Evolutionary conservation across 2,329 filamentous ascomycete genomes (phyloP), one percentile per base, ranked within the genome.

Genomic region (Aspergillus neoniger): DNA sequence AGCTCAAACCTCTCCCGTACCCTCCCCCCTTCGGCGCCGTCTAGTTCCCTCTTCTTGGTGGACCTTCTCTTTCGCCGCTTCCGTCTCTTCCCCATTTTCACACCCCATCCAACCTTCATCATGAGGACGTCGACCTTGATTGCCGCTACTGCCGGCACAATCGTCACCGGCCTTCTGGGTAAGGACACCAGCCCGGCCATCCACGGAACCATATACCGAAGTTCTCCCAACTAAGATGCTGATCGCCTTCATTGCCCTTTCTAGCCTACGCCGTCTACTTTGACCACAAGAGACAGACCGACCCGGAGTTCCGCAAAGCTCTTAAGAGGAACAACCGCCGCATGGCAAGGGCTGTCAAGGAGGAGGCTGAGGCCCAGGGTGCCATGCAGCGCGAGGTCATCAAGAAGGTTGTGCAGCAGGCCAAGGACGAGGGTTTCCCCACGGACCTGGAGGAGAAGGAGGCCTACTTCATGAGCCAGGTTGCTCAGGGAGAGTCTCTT

Each of bases 381-480:
- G 79, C 77, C 50, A 71, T 72, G 63, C 76, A 81, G 63, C 87
- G 75, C 74, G 85, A 91, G 76, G 81, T 84, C 70, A 91, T 99
- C 80, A 89, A 89, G 79, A 78, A 79, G 59, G 87, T 86, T 55
- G 90, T 98, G 52, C 87, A 92, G 70, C 85, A 90, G 70, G 92
- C 93, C 69, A 91, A 92, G 81, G 90, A 91, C 60, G 92, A 96
- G 78, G 95, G 94, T 59, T 97, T 96, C 85, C 95, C 95, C 52
- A 83, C 85, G 47, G 91, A 92, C 71, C 87, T 94, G 38, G 94
- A 98, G 77, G 92, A 96, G 82, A 92, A 91, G 76, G 95, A 99
- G 83, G 86, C 88, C 63, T 99, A 91, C 83, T 99, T 99, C 81
- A 96, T 98, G 87, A 88, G 92, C 76, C 92, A 96, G 80, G 92